Percentiles rank a stretch among this genome's conserved stretches.
Evolutionary conservation across 73 alveolate genomes (phyloP).

Genomic region (Diophrys appendiculata): DNA sequence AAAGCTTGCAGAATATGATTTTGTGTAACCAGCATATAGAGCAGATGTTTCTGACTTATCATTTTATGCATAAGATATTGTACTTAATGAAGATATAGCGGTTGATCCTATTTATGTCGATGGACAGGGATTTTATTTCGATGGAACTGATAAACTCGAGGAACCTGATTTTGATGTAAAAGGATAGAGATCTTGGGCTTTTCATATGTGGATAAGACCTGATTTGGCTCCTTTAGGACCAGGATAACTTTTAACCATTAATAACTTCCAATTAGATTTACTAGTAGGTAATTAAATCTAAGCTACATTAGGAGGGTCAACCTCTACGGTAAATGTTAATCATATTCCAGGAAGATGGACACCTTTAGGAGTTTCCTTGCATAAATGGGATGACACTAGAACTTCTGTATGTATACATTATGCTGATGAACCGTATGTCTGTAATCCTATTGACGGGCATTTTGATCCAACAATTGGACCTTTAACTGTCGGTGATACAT

Average conservation of each 20-base stretch:
- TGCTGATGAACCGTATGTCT: no score
- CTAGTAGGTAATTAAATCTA: neutral
- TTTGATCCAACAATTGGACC: no score
- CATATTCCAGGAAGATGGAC: no score
- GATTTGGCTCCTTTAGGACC: neutral
- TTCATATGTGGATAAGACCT: neutral
- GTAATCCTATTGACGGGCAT: no score
- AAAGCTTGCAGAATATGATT: neutral
- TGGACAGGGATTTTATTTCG: conserved; percentile 11
- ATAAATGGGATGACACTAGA: no score
- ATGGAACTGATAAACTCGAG: neutral
- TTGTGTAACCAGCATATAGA: neutral
- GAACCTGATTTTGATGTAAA: neutral
- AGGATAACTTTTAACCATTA: neutral
- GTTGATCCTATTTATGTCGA: conserved; percentile 24
- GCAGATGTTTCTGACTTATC: neutral
- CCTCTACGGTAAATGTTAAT: no score
- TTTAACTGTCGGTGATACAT: no score
- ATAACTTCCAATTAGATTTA: neutral
- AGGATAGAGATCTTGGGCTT: neutral
- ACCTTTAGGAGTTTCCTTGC: no score
- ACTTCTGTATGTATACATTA: no score
- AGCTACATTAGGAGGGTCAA: no score
- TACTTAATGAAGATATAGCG: conserved; percentile 3
- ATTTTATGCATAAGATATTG: neutral